phyloP scores from a whole-genome alignment of 176 grass and related monocot genomes.

The Thinopyrum elongatum region DNA sequence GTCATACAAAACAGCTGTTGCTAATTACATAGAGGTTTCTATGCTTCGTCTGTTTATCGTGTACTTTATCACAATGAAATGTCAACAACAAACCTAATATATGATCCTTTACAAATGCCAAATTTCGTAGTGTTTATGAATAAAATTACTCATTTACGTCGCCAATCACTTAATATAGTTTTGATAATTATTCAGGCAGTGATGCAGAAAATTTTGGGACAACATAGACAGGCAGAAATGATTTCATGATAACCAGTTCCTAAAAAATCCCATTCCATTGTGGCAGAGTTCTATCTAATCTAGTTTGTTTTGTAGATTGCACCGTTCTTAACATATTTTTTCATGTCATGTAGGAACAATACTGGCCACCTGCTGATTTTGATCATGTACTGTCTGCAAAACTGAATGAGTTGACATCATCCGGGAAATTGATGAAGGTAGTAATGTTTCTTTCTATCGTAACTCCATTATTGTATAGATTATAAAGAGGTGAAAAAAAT shows the following conservation, averaged over 20 bases:
- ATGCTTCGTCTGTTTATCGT: not conserved
- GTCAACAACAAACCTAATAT: not conserved
- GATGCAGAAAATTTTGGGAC: not conserved
- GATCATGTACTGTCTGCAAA: slow-evolving; percentile 71
- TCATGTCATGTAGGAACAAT: slow-evolving; percentile 62
- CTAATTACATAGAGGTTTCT: slow-evolving; percentile 81
- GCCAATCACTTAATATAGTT: not conserved
- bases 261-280: not conserved
- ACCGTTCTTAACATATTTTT: slow-evolving; percentile 30
- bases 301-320: slow-evolving; percentile 5
- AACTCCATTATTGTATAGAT: slow-evolving; percentile 16
- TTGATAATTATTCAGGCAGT: not conserved
- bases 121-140: not conserved
- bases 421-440: slow-evolving; percentile 87
- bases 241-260: not conserved
- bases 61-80: not conserved
- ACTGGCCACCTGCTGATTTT: slow-evolving; percentile 81
- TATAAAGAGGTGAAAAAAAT: slow-evolving; percentile 1
- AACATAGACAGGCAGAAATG: not conserved
- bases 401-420: slow-evolving; percentile 55
- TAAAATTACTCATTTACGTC: not conserved
- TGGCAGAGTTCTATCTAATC: not conserved
- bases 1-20: slow-evolving; percentile 73
- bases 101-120: not conserved
- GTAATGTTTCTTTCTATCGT: not conserved